A percentile compares a stretch with the other conserved stretches of the same genome.
These are phyloP conservation scores for Jacaranda mimosifolia DNA, from an alignment of 257 asterid species.

Conservation along the genomic window DNA sequence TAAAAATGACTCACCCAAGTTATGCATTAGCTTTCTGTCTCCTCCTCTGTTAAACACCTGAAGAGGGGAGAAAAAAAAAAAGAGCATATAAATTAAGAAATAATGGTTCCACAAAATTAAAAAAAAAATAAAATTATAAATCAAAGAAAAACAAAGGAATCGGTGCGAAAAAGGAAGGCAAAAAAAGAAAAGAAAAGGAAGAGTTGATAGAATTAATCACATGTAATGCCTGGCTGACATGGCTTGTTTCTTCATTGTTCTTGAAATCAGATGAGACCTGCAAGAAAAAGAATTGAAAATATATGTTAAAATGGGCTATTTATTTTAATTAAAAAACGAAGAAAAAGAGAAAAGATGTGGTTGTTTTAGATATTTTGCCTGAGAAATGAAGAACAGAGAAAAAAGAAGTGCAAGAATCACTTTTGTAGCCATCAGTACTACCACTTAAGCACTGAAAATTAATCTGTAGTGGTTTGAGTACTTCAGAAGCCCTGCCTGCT, in stretches of 20 bases:
- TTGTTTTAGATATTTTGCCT: conserved; percentile 25
- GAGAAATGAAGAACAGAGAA: conserved; percentile 43
- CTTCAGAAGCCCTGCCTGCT: conserved; percentile 18
- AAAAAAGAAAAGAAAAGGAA: background rate
- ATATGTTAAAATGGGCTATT: too few relatives aligned
- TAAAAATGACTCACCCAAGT: conserved; percentile 38
- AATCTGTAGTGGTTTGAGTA: background rate
- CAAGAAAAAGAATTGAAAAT: background rate
- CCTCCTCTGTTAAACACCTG: conserved; percentile 47
- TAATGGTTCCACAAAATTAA: background rate
- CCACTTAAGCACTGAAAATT: background rate
- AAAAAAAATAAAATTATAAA: too few relatives aligned
- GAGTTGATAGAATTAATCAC: conserved; percentile 6
- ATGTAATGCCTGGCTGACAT: conserved; percentile 50
- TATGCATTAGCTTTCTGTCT: conserved; percentile 45
- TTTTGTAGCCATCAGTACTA: conserved; percentile 41
- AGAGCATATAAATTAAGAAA: background rate
- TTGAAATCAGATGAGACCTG: conserved; percentile 50
- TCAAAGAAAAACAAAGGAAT: too few relatives aligned
- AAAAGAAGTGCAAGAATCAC: conserved; percentile 31
- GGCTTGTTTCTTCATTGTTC: conserved; percentile 43
- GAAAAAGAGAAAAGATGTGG: background rate
- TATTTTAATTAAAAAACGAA: too few relatives aligned
- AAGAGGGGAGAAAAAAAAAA: background rate
- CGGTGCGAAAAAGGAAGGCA: too few relatives aligned